Base-by-base conservation (phyloP, 2,329 filamentous ascomycete genomes). In the Stagonosporopsis cucurbitacearum region DNA sequence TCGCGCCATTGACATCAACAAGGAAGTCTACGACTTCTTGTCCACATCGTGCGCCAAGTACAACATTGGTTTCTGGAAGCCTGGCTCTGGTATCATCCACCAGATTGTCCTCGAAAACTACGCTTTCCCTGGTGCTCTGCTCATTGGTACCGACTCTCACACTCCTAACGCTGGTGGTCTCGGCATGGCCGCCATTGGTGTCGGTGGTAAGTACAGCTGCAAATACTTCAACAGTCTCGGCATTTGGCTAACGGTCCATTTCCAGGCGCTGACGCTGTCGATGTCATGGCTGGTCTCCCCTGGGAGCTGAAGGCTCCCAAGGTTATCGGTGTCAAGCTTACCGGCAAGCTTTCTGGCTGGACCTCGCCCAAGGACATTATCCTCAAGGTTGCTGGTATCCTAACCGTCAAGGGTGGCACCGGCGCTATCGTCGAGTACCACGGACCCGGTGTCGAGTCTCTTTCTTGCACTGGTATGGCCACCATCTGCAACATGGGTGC, bases 1-100 rank as follows among this genome's bases (percentile, higher is more conserved):
- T 60, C 88, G 94, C 73, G 95, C 95, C 71, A 84, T 94, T 74
- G 86, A 88, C 69, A 96, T 96, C 82, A 98, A 98, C 88, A 96
- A 96, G 86, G 94, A 98, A 81, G 95, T 99, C 69, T 99, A 98
- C 82, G 90, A 98, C 81, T 99, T 99, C 86, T 82, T 99, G 75
- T 86, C 92, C 60, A 88, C 88, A 62, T 90, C 94, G 65, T 98
- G 94, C 78, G 93, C 93, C 75, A 99, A 98, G 85, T 99, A 98
- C 86, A 94, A 98, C 86, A 98, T 98, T 78, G 95, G 95, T 84
- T 98, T 98, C 89, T 99, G 95, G 95, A 92, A 87, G 79, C 95
- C 95, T 65, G 95, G 95, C 70, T 97, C 94, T 77, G 95, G 95
- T 85, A 99, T 98, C 78, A 99, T 99, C 71, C 95, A 99, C 83